Base-by-base conservation (phyloP, 2,329 filamentous ascomycete species). In the Cladosporium velox region DNA sequence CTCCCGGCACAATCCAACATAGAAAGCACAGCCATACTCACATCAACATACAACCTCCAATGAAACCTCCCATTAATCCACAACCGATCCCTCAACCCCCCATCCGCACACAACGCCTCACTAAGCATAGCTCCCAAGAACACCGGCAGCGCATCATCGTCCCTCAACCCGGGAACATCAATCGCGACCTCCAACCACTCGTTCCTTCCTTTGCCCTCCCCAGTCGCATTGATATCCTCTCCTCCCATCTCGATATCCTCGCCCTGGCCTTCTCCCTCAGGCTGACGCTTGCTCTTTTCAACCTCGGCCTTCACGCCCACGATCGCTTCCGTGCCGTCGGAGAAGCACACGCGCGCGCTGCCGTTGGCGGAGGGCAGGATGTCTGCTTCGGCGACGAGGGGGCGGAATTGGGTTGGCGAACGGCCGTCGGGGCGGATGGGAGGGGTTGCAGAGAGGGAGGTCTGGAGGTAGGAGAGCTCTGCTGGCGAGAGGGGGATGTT, bases 301-400 rank as follows among this genome's bases (percentile, higher is more conserved):
- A 98, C 91, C 80, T 98, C 94, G 0, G 92, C 93, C 81, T 98
- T 99, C 68, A 97, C 90, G 55, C 95, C 95, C 6, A 97, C 95
- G 68, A 99, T 90, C 7, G 95, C 95, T 79, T 99, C 95, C 1
- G 93, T 96, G 60, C 95, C 95, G 77, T 99, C 95, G 3, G 93
- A 89, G 77, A 98, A 96, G 71, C 94, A 96, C 57, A 99, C 90
- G 38, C 96, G 88, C 67, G 95, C 94, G 79, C 91, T 96, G 68
- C 95, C 95, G 75, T 98, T 96, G 18, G 94, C 90, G 57, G 90
- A 89, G 0, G 95, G 93, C 0, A 99, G 85, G 65, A 98, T 91
- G 66, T 92, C 91, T 64, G 91, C 93, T 82, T 99, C 95, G 67
- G 95, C 95, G 21, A 90, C 88, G 66, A 99, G 83, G 0, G 94